phyloP scores from a whole-genome alignment of 2,329 filamentous ascomycete genomes.

The Beauveria sp. region DNA sequence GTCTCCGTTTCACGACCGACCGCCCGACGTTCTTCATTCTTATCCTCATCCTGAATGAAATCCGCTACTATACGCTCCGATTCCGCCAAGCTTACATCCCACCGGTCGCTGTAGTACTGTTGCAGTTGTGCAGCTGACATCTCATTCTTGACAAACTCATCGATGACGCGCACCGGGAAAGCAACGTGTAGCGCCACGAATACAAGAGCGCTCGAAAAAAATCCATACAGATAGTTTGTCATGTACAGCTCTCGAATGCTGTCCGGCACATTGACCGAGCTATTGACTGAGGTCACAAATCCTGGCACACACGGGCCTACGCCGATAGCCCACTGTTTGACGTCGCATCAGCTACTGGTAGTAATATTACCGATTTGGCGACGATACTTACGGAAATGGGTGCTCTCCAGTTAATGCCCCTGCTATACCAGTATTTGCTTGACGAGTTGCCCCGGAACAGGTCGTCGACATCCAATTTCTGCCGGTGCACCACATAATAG shows the following conservation, averaged over 20 bases:
- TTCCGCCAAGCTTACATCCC: conserved; percentile 22
- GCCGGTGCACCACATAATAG: conserved; percentile 26
- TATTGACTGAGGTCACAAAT: conserved; percentile 33
- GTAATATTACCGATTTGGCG: background rate
- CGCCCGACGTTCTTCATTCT: background rate
- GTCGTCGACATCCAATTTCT: conserved; percentile 29
- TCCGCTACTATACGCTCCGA: background rate
- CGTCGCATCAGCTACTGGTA: background rate
- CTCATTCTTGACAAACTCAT: conserved; percentile 22
- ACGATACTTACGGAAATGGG: conserved; percentile 27
- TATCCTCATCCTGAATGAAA: background rate
- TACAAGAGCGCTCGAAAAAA: conserved; percentile 25
- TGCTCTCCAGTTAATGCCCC: conserved; percentile 34
- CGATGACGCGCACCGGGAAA: conserved; percentile 21
- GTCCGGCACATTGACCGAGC: conserved; percentile 23
- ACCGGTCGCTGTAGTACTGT: conserved; percentile 21
- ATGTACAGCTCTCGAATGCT: conserved; percentile 32
- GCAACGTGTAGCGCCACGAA: conserved; percentile 23
- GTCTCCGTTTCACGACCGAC: background rate
- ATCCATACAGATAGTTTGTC: conserved; percentile 32
- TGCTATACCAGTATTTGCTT: conserved; percentile 33
- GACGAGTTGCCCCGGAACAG: conserved; percentile 23
- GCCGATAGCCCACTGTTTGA: conserved; percentile 29
- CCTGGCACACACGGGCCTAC: conserved; percentile 33
- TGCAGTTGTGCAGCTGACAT: conserved; percentile 21